phyloP scores from a whole-genome alignment of 805 yeast species.

The Ogataea pini region DNA sequence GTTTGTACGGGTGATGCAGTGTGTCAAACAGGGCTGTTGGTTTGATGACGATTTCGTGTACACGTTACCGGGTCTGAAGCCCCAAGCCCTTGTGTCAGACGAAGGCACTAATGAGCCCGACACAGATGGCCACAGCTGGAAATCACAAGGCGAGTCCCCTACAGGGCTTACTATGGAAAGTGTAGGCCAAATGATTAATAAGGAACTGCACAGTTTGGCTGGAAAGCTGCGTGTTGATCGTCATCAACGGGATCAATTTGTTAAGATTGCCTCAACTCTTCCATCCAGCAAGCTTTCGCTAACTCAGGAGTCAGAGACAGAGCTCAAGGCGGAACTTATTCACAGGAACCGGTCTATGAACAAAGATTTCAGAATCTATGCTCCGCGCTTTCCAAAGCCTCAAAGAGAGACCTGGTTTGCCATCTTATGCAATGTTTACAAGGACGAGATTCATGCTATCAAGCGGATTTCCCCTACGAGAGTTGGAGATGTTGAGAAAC shows the following conservation, averaged over 20 bases:
- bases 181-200: constrained; percentile 44
- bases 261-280: constrained; percentile 51
- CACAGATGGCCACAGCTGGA: constrained; percentile 37
- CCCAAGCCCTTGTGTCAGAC: constrained; percentile 8
- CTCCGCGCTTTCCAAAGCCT: constrained; percentile 83
- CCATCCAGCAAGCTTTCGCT: constrained; percentile 58
- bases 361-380: constrained; percentile 64
- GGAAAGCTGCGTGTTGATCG: constrained; percentile 43
- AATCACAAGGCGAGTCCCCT: constrained; percentile 4
- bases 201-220: constrained; percentile 38
- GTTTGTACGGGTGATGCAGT: constrained; percentile 72
- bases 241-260: constrained; percentile 49
- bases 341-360: constrained; percentile 56
- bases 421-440: constrained; percentile 51
- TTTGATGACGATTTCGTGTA: constrained; percentile 71
- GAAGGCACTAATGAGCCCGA: constrained; percentile 22
- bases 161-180: constrained; percentile 35
- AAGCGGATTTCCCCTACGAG: constrained; percentile 72
- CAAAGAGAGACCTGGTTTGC: constrained; percentile 95
- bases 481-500: constrained; percentile 36
- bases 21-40: constrained; percentile 89
- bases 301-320: constrained; percentile 36
- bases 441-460: constrained; percentile 58
- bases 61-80: constrained; percentile 50
- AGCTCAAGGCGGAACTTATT: constrained; percentile 46